Conservation (phyloP, 2,329 filamentous ascomycete species). For the Penicillium sp. region DNA sequence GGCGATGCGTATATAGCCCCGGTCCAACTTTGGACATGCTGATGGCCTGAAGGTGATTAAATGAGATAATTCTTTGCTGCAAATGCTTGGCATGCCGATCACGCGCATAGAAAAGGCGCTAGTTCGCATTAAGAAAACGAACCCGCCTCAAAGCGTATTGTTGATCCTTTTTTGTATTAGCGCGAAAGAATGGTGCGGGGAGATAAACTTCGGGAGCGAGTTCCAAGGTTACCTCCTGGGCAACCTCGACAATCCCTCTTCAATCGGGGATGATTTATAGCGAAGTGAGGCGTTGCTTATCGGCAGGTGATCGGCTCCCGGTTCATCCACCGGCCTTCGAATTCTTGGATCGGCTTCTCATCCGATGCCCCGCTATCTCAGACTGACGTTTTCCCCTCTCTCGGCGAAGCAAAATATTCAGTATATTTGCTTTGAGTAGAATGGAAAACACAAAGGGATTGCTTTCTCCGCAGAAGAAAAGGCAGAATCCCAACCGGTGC, state of each 20-base stretch:
- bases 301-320: slow-evolving; percentile 10
- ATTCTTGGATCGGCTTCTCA: slow-evolving; percentile 2
- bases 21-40: neutral
- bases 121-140: neutral
- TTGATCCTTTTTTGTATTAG: neutral
- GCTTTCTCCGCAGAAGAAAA: slow-evolving; percentile 12
- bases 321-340: neutral
- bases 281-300: neutral
- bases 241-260: neutral
- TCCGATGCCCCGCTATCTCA: neutral
- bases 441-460: neutral
- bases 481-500: slow-evolving; percentile 24
- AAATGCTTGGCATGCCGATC: neutral
- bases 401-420: neutral
- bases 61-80: neutral
- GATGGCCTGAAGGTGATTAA: neutral
- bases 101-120: neutral
- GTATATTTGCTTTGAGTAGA: neutral
- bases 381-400: neutral
- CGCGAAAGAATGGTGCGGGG: neutral
- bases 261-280: neutral
- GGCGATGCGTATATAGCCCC: no score
- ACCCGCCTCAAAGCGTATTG: neutral
- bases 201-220: neutral
- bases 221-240: neutral